Evolutionary conservation across 1,139 yeast genomes (phyloP).

Genomic region (Ogataea hybrid): DNA sequence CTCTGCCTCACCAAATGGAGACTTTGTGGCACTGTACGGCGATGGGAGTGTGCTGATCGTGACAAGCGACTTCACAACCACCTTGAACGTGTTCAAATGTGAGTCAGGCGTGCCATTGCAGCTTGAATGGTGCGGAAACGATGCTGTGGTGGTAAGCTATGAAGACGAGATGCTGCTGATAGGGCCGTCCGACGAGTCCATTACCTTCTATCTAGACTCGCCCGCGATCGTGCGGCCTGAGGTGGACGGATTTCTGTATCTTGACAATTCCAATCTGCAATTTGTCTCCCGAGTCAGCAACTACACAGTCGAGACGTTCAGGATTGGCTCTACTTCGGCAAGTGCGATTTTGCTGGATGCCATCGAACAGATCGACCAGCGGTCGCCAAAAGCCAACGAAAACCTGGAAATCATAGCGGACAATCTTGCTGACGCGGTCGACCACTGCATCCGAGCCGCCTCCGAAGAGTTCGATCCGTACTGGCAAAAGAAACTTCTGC

Average conservation of each 20-base stretch:
- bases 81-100: conserved; percentile 47
- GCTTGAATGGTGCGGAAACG: conserved; percentile 84
- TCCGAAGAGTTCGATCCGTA: conserved; percentile 70
- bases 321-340: conserved; percentile 81
- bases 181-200: conserved; percentile 69
- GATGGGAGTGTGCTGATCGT: conserved; percentile 49
- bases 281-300: conserved; percentile 65
- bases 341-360: conserved; percentile 83
- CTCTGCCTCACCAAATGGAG: conserved; percentile 58
- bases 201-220: conserved; percentile 40
- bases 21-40: conserved; percentile 57
- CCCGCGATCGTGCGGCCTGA: conserved; percentile 47
- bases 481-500: conserved; percentile 77
- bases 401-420: conserved; percentile 60
- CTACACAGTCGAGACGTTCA: conserved; percentile 60
- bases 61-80: conserved; percentile 48
- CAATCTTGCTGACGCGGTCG: conserved; percentile 60
- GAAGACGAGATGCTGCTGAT: conserved; percentile 66
- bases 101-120: conserved; percentile 42
- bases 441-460: conserved; percentile 72
- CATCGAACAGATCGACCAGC: conserved; percentile 63
- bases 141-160: conserved; percentile 63
- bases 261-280: conserved; percentile 59
- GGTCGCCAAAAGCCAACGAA: conserved; percentile 83
- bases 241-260: conserved; percentile 67